Conservation (phyloP, 2,329 filamentous ascomycete genomes). For the Trichoderma semiorbis region DNA sequence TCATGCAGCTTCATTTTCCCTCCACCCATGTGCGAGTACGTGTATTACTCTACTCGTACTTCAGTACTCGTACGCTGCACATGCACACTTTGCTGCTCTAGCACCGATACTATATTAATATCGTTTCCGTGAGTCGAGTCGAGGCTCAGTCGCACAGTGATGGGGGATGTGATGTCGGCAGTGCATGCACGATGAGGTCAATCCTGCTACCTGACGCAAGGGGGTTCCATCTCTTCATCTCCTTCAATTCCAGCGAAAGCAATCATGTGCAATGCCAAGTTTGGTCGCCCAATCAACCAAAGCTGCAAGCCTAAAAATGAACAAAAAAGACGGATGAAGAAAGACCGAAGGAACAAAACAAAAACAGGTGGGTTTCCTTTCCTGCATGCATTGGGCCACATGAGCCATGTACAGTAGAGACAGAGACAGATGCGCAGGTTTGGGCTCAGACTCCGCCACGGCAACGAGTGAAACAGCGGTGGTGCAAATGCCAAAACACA, state of each 20-base stretch:
- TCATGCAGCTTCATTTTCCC: not conserved
- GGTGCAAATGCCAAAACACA: constrained; percentile 16
- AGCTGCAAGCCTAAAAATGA: not conserved
- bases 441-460: constrained; percentile 6
- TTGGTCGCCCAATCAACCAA: not conserved
- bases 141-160: not conserved
- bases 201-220: not conserved
- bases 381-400: not conserved
- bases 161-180: not conserved
- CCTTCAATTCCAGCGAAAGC: not conserved
- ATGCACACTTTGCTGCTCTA: not conserved
- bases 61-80: not conserved
- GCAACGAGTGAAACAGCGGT: constrained; percentile 17
- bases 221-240: not conserved
- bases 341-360: not conserved
- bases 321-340: not conserved
- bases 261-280: not conserved
- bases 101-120: not conserved
- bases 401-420: not conserved
- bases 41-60: not conserved
- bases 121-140: not conserved
- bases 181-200: constrained; percentile 11
- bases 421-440: not conserved
- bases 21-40: not conserved
- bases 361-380: not conserved